phyloP scores from a whole-genome alignment of 2,329 filamentous ascomycete species.

The Fusarium buxicola region DNA sequence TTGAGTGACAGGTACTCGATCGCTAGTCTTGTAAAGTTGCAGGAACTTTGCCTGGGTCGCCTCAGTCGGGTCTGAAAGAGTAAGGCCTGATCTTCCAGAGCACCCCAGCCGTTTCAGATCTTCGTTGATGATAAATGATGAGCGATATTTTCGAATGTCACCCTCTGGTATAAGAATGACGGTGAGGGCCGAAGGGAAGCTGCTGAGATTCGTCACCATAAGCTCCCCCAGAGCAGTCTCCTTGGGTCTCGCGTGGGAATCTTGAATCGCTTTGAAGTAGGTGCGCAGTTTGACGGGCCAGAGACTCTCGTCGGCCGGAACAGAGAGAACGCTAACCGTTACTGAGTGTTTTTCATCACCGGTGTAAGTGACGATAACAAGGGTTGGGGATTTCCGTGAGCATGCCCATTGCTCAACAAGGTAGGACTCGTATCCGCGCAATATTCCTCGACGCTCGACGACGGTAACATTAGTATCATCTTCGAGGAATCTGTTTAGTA shows the following conservation, averaged over 20 bases:
- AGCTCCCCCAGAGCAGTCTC: conserved; percentile 85
- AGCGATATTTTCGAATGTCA: conserved; percentile 81
- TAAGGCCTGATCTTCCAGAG: conserved; percentile 88
- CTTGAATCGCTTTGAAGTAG: conserved; percentile 87
- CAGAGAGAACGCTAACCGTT: conserved; percentile 81
- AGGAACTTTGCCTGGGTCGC: conserved; percentile 92
- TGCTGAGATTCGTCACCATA: conserved; percentile 94
- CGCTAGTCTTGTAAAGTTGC: conserved; percentile 88
- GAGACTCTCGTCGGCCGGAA: conserved; percentile 80
- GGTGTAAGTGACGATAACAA: conserved; percentile 92
- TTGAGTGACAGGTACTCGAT: conserved; percentile 80
- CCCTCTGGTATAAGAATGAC: conserved; percentile 93
- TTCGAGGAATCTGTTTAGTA: conserved; percentile 75
- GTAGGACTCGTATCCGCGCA: conserved; percentile 92
- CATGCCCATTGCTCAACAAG: conserved; percentile 98
- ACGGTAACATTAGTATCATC: conserved; percentile 83
- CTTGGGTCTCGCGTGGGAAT: conserved; percentile 86
- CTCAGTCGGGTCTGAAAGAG: conserved; percentile 78
- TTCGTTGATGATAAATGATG: conserved; percentile 93
- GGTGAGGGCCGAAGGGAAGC: conserved; percentile 90
- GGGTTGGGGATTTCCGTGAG: conserved; percentile 88
- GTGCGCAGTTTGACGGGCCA: conserved; percentile 85
- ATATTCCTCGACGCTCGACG: conserved; percentile 74
- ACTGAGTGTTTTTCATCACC: conserved; percentile 84
- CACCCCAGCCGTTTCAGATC: conserved; percentile 92